A percentile compares a stretch with the other conserved stretches of the same genome.
Conservation (phyloP, 2,329 filamentous ascomycete genomes). For the Calonectria pauciramosa region DNA sequence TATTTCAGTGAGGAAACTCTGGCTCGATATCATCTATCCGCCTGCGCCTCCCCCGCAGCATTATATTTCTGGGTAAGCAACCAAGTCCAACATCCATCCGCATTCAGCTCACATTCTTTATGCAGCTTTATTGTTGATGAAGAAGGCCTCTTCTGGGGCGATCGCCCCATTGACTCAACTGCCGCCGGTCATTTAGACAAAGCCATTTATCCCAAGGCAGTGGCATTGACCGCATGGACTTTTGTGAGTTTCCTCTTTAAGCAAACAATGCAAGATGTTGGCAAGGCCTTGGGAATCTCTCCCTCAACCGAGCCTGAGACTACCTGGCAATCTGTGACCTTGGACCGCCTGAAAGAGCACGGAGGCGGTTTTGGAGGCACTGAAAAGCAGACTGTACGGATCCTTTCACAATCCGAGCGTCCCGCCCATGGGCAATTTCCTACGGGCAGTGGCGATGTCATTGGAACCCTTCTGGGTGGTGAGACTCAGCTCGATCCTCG, state of each 20-base stretch:
- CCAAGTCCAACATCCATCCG: too few species aligned
- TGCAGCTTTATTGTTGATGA: slow-evolving; percentile 64
- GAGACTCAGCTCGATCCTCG: slow-evolving; percentile 53
- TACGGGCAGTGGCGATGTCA: slow-evolving; percentile 41
- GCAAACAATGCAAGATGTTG: slow-evolving; percentile 59
- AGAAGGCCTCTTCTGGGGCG: slow-evolving; percentile 62
- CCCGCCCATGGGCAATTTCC: slow-evolving; percentile 42
- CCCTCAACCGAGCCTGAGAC: slow-evolving; percentile 42
- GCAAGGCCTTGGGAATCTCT: slow-evolving; percentile 60
- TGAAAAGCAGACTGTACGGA: slow-evolving; percentile 41
- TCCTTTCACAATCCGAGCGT: slow-evolving; percentile 42
- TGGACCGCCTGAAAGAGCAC: slow-evolving; percentile 47
- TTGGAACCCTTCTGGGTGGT: slow-evolving; percentile 44
- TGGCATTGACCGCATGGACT: slow-evolving; percentile 65
- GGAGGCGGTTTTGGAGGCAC: slow-evolving; percentile 37
- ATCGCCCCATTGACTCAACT: slow-evolving; percentile 62
- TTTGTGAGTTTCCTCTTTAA: slow-evolving; percentile 63
- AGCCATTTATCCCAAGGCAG: slow-evolving; percentile 67
- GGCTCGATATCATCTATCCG: slow-evolving; percentile 75
- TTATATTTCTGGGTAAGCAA: slow-evolving; percentile 69
- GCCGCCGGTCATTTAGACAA: slow-evolving; percentile 61
- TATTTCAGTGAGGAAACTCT: slow-evolving; percentile 64
- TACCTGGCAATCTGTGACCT: slow-evolving; percentile 49
- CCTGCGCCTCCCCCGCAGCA: slow-evolving; percentile 70
- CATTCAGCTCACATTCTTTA: slow-evolving; percentile 37